Conservation (phyloP, 345 rosid genomes). For the Eucalyptus caleyi region DNA sequence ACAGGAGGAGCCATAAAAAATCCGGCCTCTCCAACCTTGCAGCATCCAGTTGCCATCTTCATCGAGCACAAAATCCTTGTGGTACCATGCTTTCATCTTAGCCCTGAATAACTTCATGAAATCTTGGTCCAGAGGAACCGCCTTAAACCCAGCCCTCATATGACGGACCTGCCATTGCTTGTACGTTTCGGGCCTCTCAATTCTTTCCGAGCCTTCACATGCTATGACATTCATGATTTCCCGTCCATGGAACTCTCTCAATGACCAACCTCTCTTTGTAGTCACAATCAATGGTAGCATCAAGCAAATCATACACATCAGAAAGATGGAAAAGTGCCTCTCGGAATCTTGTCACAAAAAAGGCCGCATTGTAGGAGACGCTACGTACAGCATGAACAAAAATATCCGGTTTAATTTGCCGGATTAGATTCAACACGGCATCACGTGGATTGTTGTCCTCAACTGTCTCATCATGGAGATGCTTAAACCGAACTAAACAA, state of each 20-base stretch:
- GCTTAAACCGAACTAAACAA: not conserved
- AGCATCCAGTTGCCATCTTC: constrained; percentile 16
- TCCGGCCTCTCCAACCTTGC: constrained; percentile 21
- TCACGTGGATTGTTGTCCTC: constrained; percentile 4
- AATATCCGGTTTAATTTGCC: constrained; percentile 7
- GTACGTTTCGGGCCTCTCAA: not conserved
- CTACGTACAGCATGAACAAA: constrained; percentile 1
- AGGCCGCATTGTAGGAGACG: constrained; percentile 13
- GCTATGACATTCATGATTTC: constrained; percentile 16
- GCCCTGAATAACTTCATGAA: not conserved
- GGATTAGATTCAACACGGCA: constrained; percentile 3
- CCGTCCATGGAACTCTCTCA: constrained; percentile 9
- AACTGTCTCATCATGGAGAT: constrained; percentile 12
- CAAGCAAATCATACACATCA: constrained; percentile 7
- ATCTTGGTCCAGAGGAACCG: not conserved
- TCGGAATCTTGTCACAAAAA: constrained; percentile 29
- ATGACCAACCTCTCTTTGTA: constrained; percentile 4
- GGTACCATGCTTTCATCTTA: not conserved
- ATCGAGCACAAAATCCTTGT: constrained; percentile 13
- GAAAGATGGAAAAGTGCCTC: not conserved
- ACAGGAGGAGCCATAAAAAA: not conserved
- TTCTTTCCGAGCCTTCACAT: constrained; percentile 12
- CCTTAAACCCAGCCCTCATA: constrained; percentile 14
- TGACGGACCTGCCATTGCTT: constrained; percentile 21
- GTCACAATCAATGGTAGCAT: not conserved